Conservation (phyloP, 1,284 basidiomycete genomes). For the Heliocybe sulcata region DNA sequence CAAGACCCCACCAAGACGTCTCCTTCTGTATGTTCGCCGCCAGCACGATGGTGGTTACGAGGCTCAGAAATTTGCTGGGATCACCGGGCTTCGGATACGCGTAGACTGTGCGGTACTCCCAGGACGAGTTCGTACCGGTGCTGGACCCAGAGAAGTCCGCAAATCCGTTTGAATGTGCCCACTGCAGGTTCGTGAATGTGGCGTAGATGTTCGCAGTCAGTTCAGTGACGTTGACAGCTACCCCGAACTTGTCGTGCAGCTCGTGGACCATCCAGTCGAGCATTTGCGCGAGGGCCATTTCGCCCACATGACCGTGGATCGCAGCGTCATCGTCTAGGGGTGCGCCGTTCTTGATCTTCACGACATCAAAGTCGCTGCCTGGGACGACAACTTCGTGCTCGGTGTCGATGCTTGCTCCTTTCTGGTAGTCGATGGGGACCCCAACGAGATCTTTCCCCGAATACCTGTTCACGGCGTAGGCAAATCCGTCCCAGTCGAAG, state of each 20-base stretch:
- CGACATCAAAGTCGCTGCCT: too few species aligned
- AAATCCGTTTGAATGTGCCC: neutral
- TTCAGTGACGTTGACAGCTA: neutral
- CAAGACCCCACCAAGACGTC: neutral
- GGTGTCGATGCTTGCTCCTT: neutral
- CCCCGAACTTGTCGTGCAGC: neutral
- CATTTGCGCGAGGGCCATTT: neutral
- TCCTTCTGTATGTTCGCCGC: neutral
- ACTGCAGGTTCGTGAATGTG: neutral
- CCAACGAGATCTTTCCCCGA: neutral
- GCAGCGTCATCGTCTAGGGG: neutral
- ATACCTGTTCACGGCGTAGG: neutral
- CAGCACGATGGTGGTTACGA: neutral
- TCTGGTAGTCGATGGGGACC: neutral
- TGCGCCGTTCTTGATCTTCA: neutral
- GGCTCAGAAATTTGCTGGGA: neutral
- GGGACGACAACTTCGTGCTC: too few species aligned
- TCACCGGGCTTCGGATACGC: neutral
- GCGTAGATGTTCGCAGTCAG: neutral
- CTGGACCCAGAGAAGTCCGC: neutral
- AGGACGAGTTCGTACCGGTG: neutral
- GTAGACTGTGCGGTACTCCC: neutral
- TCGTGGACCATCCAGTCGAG: neutral
- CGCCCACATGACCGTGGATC: neutral
- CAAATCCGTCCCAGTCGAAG: neutral